Base-by-base conservation (phyloP, 345 rosid species). In the Rhizophora apiculata region DNA sequence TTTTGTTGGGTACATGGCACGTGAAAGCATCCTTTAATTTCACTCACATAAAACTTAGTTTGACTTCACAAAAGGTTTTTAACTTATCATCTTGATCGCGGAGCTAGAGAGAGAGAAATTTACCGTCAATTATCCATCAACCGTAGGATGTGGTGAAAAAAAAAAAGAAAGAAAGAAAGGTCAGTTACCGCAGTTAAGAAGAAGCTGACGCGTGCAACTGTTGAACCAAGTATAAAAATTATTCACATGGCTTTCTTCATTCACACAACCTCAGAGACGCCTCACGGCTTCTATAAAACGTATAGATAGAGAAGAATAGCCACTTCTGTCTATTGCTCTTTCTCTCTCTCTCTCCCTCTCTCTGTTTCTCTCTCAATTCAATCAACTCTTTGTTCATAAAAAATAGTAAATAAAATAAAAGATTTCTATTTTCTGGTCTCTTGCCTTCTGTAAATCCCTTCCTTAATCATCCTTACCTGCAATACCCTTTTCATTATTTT, bases 221-320 rank as follows among this genome's bases (percentile, higher is more conserved):
- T 26, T n/a, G 21, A 36, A 27, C 19, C 20, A 53, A 16, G 37
- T 55, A n/a, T 22, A 53, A 36, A 29, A 43, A 61, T 60, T 18
- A 70, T 22, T 36, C 32, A 29, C 32, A 51, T 34, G 58, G 3
- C 7, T 11, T 20, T 16, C 34, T n/a, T 5, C 53, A 56, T 55
- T 32, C 39, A 21, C 75, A 62, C 70, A 77, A 34, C 36, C 71
- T 56, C 58, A 39, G 22, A 24, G 84, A 82, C 81, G 74, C 81
- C 71, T 77, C 84, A 84, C 80, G 72, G 62, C 86, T 55, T 83
- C 76, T 67, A 60, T 49, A 72, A 77, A 70, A 80, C 78, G 77
- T 73, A 71, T 72, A 57, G 78, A 76, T 64, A 68, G 62, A 75
- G 73, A 72, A 82, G 82, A 82, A 72, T 57, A 74, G 63, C 64